These are phyloP conservation scores for Botrytis hyacinthi DNA, from an alignment of 2,329 filamentous ascomycete species.

Conservation along the genomic window DNA sequence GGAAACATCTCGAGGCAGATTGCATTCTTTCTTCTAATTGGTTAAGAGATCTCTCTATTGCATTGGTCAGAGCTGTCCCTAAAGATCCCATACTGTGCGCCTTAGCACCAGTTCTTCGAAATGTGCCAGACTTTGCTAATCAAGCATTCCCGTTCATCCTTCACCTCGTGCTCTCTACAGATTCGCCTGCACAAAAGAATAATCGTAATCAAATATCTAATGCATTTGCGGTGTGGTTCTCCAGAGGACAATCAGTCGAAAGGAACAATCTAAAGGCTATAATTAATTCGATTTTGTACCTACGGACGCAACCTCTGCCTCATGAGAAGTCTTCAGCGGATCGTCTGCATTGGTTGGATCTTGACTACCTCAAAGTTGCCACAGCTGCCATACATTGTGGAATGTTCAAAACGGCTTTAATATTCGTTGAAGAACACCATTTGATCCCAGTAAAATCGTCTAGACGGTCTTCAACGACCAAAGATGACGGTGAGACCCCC, in stretches of 20 bases:
- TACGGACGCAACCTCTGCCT: conserved; percentile 76
- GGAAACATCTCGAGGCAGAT: conserved; percentile 22
- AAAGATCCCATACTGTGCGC: conserved; percentile 68
- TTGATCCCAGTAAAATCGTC: conserved; percentile 57
- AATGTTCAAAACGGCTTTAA: conserved; percentile 81
- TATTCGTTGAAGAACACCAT: conserved; percentile 74
- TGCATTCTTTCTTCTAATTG: conserved; percentile 52
- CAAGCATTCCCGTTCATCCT: conserved; percentile 79
- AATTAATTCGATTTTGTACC: conserved; percentile 77
- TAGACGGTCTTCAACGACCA: conserved; percentile 62
- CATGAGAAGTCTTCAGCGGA: conserved; percentile 77
- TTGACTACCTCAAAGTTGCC: conserved; percentile 71
- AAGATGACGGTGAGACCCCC: conserved; percentile 41
- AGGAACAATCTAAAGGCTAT: conserved; percentile 68
- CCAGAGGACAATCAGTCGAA: conserved; percentile 44
- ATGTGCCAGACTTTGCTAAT: conserved; percentile 67
- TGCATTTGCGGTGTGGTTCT: conserved; percentile 64
- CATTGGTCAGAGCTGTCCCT: conserved; percentile 57
- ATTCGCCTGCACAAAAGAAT: conserved; percentile 59
- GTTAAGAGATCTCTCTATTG: conserved; percentile 60
- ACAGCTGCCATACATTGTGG: conserved; percentile 72
- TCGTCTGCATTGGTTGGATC: conserved; percentile 78
- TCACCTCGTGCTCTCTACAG: conserved; percentile 73
- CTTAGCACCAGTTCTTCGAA: conserved; percentile 62
- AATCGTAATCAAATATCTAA: conserved; percentile 64